Evolutionary conservation across 352 stramenopile genomes (phyloP), one percentile per base, ranked within the genome.

Genomic region (Albugo candida): DNA sequence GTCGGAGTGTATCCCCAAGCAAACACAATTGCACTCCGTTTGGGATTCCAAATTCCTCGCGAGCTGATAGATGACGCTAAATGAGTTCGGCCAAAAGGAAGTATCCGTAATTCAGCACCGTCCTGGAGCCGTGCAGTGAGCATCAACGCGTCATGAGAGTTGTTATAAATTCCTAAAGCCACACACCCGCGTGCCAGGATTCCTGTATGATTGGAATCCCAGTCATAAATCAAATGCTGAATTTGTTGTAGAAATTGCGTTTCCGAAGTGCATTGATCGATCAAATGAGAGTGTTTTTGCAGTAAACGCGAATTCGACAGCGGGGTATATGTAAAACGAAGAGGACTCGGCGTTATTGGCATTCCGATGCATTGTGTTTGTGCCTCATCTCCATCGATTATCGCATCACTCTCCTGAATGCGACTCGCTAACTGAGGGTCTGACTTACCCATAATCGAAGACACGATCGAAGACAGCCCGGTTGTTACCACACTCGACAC

Each of bases 1-100:
- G 78, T 87, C 27, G 78, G 78, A 11, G 76, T 91, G 60, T 91
- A 91, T 17, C 78, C 78, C 51, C 75, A 91, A 11, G 75, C 78
- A 53, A 91, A 86, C 17, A 88, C 59, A 21, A 91, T 66, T 19
- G 88, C 44, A 1, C 64, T 59, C 20, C 78, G 78, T 24, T 91
- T 76, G 0, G 67, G 53, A 18, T 71, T 45, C 78, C 78, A 91
- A 24, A 10, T 42, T 14, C 49, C 49, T 1, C 48, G 19, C 1
- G 48, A 41, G 41, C 68, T 61, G 43, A 70, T 17, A 1, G 77
- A 69, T 11, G 67, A 69, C 13, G 72, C 70, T 35, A 86, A 54
- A 17, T 70, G 52, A 4, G 60, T 63, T 13, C 74, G 59, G 1
- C 74, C 77, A 21, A 68, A 50, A 2, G 77, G 77, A 21, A 91